Conservation (phyloP, 2,329 filamentous ascomycete species). For the Leptographium radiaticola region DNA sequence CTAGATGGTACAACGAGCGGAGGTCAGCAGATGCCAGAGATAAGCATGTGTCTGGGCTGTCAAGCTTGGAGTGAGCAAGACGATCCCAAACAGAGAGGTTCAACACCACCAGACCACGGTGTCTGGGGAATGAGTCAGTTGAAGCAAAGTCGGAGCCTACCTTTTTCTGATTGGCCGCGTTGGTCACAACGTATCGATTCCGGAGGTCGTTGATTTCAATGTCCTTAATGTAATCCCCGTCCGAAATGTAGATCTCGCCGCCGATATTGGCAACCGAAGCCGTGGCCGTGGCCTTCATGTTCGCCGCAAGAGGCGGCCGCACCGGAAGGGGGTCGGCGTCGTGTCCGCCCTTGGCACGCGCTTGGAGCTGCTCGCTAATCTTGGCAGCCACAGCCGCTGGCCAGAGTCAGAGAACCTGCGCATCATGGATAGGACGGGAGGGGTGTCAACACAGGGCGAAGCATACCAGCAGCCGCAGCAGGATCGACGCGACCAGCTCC, state of each 20-base stretch:
- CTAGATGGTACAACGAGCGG: constrained; percentile 66
- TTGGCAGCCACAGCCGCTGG: constrained; percentile 75
- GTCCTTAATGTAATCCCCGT: constrained; percentile 96
- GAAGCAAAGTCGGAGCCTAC: constrained; percentile 59
- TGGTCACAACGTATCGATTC: constrained; percentile 93
- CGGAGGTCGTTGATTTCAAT: constrained; percentile 97
- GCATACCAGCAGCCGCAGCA: constrained; percentile 61
- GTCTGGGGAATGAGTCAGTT: constrained; percentile 12
- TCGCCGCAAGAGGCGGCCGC: constrained; percentile 40
- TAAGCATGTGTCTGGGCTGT: constrained; percentile 47
- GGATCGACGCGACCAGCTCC: constrained; percentile 48
- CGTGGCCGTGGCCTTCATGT: constrained; percentile 24
- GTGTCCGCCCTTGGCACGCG: constrained; percentile 81
- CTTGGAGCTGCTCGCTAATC: constrained; percentile 73
- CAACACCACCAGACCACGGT: neutral
- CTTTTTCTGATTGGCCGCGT: constrained; percentile 97
- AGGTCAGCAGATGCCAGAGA: constrained; percentile 92
- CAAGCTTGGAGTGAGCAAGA: constrained; percentile 58
- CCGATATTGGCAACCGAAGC: constrained; percentile 48
- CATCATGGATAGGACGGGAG: neutral
- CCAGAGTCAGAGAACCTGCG: neutral
- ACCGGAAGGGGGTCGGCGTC: constrained; percentile 83
- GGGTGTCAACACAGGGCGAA: neutral
- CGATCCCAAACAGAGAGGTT: constrained; percentile 10
- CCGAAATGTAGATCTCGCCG: constrained; percentile 82